Conservation (phyloP, 2,329 filamentous ascomycete species). For the Helotiales sp. region DNA sequence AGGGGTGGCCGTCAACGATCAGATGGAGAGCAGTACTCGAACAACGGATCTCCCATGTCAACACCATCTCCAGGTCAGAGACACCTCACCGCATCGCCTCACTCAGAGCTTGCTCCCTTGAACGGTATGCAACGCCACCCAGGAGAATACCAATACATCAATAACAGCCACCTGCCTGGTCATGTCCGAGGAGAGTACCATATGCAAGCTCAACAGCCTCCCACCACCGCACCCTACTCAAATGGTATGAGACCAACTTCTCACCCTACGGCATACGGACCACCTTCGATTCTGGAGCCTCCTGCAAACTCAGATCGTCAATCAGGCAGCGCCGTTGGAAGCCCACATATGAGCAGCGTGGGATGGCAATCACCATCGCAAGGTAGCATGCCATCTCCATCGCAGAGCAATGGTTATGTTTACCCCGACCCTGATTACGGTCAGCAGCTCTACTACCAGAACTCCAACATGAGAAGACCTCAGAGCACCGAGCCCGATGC, state of each 20-base stretch:
- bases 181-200: conserved; percentile 74
- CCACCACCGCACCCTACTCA: conserved; percentile 61
- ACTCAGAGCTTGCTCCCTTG: conserved; percentile 72
- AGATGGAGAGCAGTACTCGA: conserved; percentile 73
- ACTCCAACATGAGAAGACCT: conserved; percentile 70
- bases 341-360: conserved; percentile 75
- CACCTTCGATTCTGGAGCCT: conserved; percentile 76
- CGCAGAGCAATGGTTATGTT: conserved; percentile 67
- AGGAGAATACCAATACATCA: conserved; percentile 75
- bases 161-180: conserved; percentile 77
- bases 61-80: conserved; percentile 86
- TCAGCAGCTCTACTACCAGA: conserved; percentile 75
- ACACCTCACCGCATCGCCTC: conserved; percentile 78
- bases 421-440: conserved; percentile 84
- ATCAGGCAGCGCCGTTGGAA: conserved; percentile 73
- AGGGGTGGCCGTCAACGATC: conserved; percentile 62
- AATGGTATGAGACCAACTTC: conserved; percentile 72
- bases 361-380: conserved; percentile 89
- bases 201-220: conserved; percentile 61
- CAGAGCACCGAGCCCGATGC: conserved; percentile 75
- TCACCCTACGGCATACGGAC: conserved; percentile 82
- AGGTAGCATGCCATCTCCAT: conserved; percentile 63
- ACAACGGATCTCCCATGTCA: conserved; percentile 74
- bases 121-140: conserved; percentile 60
- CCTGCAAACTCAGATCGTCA: conserved; percentile 79